phyloP scores from a whole-genome alignment of 495 filamentous ascomycete species.

The Lophiostoma macrostomum region DNA sequence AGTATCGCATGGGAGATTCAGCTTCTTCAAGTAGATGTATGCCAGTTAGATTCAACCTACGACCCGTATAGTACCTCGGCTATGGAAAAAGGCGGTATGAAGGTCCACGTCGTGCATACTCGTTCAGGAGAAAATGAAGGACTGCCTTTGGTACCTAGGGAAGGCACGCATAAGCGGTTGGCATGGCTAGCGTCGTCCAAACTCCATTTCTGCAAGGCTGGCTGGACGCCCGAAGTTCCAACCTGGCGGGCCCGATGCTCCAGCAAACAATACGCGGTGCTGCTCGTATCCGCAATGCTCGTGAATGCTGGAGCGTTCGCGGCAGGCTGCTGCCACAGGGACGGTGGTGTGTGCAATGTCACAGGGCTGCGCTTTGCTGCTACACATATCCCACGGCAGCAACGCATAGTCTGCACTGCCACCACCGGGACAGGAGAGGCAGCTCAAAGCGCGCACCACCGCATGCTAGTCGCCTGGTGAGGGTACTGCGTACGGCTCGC shows the following conservation, averaged over 20 bases:
- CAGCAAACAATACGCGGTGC: not conserved
- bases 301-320: not conserved
- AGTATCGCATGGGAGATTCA: too few species aligned
- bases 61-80: too few species aligned
- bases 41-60: too few species aligned
- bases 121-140: too few species aligned
- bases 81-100: too few species aligned
- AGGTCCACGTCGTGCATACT: too few species aligned
- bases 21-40: too few species aligned
- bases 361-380: not conserved
- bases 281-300: not conserved
- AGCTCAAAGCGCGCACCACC: slow-evolving; percentile 9
- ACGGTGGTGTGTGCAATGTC: not conserved
- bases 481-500: slow-evolving; percentile 17
- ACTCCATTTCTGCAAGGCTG: slow-evolving; percentile 1
- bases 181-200: too few species aligned
- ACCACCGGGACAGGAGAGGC: slow-evolving; percentile 19
- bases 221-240: not conserved
- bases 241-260: not conserved
- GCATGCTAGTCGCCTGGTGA: slow-evolving; percentile 5
- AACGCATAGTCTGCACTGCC: slow-evolving; percentile 30
- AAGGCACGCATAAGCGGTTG: too few species aligned
- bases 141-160: too few species aligned
- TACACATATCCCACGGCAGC: slow-evolving; percentile 8
- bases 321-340: not conserved